Percentiles rank a stretch among this genome's conserved stretches.
These are phyloP conservation scores for Ascochyta lentis DNA, from an alignment of 2,329 filamentous ascomycete species.

Conservation along the genomic window DNA sequence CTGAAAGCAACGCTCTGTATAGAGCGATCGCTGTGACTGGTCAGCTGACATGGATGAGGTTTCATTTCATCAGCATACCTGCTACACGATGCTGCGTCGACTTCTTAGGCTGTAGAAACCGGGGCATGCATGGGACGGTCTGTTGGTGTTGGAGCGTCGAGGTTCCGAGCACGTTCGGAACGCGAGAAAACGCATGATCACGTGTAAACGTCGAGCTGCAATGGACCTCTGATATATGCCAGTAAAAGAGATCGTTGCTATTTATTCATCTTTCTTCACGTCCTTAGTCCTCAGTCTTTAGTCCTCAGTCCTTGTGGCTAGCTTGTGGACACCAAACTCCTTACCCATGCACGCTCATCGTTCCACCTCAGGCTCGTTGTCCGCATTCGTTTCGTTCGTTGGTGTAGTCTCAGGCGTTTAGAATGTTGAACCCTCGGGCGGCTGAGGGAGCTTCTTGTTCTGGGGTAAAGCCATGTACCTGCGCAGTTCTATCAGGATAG, in stretches of 20 bases:
- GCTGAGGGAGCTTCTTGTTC: slow-evolving; percentile 96
- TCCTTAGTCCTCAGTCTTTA: slow-evolving; percentile 9
- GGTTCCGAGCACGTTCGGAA: slow-evolving; percentile 12
- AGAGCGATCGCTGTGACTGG: slow-evolving; percentile 67
- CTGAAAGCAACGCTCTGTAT: slow-evolving; percentile 71
- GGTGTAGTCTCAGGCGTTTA: slow-evolving; percentile 16
- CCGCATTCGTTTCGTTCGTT: slow-evolving; percentile 14
- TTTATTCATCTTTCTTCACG: slow-evolving; percentile 19
- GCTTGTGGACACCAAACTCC: slow-evolving; percentile 35
- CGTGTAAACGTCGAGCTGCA: slow-evolving; percentile 3
- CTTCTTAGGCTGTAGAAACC: slow-evolving; percentile 53
- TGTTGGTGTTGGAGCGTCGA: slow-evolving; percentile 17
- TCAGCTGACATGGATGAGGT: slow-evolving; percentile 7
- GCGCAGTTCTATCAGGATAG: slow-evolving; percentile 83
- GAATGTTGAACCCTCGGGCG: slow-evolving; percentile 80
- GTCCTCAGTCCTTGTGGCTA: slow-evolving; percentile 13
- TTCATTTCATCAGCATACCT: slow-evolving; percentile 44
- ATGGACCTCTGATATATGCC: not conserved
- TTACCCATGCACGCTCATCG: slow-evolving; percentile 37
- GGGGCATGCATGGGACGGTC: slow-evolving; percentile 53
- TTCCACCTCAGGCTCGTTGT: slow-evolving; percentile 5
- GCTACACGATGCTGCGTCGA: slow-evolving; percentile 61
- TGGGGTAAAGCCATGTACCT: slow-evolving; percentile 92
- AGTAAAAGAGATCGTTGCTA: slow-evolving; percentile 5
- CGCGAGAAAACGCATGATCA: slow-evolving; percentile 29